A percentile compares a stretch with the other conserved stretches of the same genome.
phyloP scores from a whole-genome alignment of 2,329 filamentous ascomycete genomes.

The Sphaerulina musiva region DNA sequence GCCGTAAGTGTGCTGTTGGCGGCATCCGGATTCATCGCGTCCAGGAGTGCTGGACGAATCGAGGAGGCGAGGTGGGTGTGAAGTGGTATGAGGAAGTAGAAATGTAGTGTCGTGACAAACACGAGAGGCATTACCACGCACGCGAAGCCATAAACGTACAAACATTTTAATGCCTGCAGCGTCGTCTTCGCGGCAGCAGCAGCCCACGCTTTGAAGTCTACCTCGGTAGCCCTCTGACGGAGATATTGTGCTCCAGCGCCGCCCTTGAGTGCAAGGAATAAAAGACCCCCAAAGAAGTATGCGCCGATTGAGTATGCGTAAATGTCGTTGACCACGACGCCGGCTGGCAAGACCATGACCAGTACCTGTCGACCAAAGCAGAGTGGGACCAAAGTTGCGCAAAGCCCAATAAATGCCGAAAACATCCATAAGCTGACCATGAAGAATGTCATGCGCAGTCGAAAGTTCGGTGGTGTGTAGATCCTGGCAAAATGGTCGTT shows the following conservation, averaged over 20 bases:
- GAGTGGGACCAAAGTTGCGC: conserved; percentile 78
- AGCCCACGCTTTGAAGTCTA: conserved; percentile 25
- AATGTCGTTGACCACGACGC: conserved; percentile 80
- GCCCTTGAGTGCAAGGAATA: conserved; percentile 48
- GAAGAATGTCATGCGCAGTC: conserved; percentile 71
- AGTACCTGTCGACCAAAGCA: conserved; percentile 77
- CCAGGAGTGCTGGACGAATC: conserved; percentile 9
- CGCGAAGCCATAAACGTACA: conserved; percentile 71
- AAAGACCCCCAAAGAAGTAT: conserved; percentile 65
- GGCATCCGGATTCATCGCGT: conserved; percentile 14
- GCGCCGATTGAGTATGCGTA: conserved; percentile 92
- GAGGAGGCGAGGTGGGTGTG: conserved; percentile 61
- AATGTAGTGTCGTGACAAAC: conserved; percentile 71
- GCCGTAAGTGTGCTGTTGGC: neutral
- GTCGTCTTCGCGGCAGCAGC: conserved; percentile 20
- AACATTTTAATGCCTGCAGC: conserved; percentile 45
- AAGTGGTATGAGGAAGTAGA: conserved; percentile 81
- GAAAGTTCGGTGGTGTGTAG: conserved; percentile 80
- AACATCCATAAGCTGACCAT: conserved; percentile 90
- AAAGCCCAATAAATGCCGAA: conserved; percentile 77
- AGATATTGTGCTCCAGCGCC: conserved; percentile 6
- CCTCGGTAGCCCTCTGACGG: conserved; percentile 14
- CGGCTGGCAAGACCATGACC: conserved; percentile 61
- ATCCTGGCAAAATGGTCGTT: conserved; percentile 48
- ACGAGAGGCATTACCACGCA: conserved; percentile 74